Evolutionary conservation across 805 yeast species (phyloP).

Genomic region (Candida maltosa): DNA sequence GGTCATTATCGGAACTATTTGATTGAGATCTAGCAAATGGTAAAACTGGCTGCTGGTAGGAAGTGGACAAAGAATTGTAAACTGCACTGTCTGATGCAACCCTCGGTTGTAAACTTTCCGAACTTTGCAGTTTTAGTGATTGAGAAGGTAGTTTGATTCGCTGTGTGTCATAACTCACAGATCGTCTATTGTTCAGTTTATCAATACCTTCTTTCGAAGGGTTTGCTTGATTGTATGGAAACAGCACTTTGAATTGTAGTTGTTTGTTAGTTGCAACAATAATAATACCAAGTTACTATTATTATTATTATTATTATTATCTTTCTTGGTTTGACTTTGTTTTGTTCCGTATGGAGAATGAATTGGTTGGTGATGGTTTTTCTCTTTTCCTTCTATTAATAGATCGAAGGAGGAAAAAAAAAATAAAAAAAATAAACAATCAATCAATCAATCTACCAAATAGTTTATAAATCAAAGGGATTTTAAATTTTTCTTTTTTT

Average conservation of each 20-base stretch:
- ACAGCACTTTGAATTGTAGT: background rate
- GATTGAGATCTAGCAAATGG: background rate
- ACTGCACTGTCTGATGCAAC: conserved; percentile 21
- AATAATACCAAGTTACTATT: background rate
- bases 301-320: background rate
- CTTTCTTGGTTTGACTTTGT: background rate
- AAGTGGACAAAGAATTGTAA: conserved; percentile 5
- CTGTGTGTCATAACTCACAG: conserved; percentile 12
- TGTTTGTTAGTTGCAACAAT: background rate
- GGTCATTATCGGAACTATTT: background rate
- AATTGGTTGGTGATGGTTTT: no score
- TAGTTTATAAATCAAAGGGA: background rate
- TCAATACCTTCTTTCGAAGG: background rate
- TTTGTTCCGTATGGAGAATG: background rate
- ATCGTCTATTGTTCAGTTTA: conserved; percentile 8
- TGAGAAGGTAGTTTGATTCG: conserved; percentile 10
- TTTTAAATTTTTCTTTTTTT: background rate
- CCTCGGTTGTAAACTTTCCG: conserved; percentile 5
- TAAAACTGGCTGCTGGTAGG: background rate
- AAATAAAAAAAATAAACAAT: background rate
- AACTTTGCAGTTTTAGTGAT: conserved; percentile 3
- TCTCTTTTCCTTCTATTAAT: background rate
- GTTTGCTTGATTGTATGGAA: background rate
- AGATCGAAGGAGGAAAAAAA: background rate
- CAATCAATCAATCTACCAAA: background rate